Evolutionary conservation across 768 basidiomycete genomes (phyloP), one percentile per base, ranked within the genome.

Genomic region (Mycena vulgaris): DNA sequence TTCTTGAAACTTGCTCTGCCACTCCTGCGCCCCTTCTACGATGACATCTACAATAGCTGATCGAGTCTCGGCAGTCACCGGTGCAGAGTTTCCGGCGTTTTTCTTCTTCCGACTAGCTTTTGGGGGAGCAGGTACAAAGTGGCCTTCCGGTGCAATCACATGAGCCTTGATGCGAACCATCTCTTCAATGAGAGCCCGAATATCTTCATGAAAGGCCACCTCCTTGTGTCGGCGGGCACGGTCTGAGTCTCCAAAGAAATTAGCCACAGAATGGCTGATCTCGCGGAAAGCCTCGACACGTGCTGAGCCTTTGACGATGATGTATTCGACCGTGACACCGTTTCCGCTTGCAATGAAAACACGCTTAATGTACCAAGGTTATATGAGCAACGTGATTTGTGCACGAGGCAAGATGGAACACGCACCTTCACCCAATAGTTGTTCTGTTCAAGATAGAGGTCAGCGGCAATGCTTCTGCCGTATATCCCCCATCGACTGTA

Each of bases 211-310:
- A 63, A 78, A 73, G 3, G 52, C 45, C 8, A 75, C 65, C 57
- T 79, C 79, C 17, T 77, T 76, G 55, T 68, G 66, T 0, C 75
- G 52, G 0, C 76, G 74, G 16, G 70, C 37, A 28, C 70, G 68
- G 48, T 78, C 78, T 25, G 73, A 23, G 61, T 73, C 35, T 1
- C 79, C 78, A 51, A 76, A n/a, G n/a, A n/a, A n/a, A n/a, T n/a
- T n/a, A n/a, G n/a, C n/a, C n/a, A n/a, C n/a, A n/a, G n/a, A n/a
- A n/a, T n/a, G n/a, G n/a, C n/a, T n/a, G n/a, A n/a, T n/a, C n/a
- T n/a, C n/a, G n/a, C n/a, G n/a, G n/a, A 78, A 35, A 69, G 71
- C 78, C 48, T 80, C 78, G n/a, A 80, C 74, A 53, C 78, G 77
- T 9, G 79, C 75, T 19, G 79, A 80, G 0, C 78, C 78, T 63